Evolutionary conservation across 2,329 filamentous ascomycete genomes (phyloP), one percentile per base, ranked within the genome.

Genomic region (Bipolaris bicolor): DNA sequence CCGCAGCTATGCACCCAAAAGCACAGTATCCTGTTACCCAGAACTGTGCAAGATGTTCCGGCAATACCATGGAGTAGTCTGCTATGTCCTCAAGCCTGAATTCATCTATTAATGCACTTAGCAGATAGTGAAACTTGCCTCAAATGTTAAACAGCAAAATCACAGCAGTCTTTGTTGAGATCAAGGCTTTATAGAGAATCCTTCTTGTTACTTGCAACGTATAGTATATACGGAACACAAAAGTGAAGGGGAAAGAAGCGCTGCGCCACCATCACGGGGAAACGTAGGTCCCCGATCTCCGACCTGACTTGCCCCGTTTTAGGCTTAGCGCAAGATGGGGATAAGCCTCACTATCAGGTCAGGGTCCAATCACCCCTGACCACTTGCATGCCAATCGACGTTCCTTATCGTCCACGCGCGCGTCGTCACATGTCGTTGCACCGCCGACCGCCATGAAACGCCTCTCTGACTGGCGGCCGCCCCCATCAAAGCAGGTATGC

Each of bases 391-490:
- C 45, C 55, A 57, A 43, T 49, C 44, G 45, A 39, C 29, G 43
- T 54, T 18, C 26, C 55, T 49, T 48, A 57, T 57, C 50, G 40
- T 46, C 53, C 49, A 57, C 55, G 53, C 55, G 52, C 47, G 40
- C 40, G 29, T 31, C 59, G 50, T 56, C 49, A 51, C 62, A 59
- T 59, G 61, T 63, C 58, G 58, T 33, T 31, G 22, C 55, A 26
- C 49, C 55, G 53, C 55, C 46, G 43, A 50, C 45, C 43, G 50
- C 55, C 40, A 40, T 47, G 51, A 55, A 33, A 50, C 50, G 55
- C 46, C 29, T 45, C 46, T 58, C 45, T 55, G 55, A 58, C 51
- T 58, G 55, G 55, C 26, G 26, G 26, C 26, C 26, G 39, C 22
- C 46, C 34, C 26, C 20, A n/a, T 5, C 20, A 7, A 37, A 24